Percentiles rank a stretch among this genome's conserved stretches.
phyloP scores from a whole-genome alignment of 1,284 basidiomycete species.

The Rhizopogon parksii region DNA sequence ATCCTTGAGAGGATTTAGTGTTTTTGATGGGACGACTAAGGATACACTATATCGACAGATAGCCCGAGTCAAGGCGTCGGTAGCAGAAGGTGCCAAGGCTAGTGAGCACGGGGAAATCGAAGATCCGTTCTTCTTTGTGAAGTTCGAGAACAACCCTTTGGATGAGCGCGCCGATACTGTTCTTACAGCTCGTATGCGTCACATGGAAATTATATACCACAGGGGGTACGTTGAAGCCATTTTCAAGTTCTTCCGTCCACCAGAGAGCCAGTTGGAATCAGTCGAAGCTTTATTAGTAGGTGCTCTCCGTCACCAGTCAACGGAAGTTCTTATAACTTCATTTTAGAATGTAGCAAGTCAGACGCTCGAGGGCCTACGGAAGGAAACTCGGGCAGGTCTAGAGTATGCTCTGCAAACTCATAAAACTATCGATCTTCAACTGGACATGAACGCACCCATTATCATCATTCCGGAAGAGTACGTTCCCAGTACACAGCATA shows the following conservation, averaged over 20 bases:
- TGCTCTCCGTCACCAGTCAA: conserved; percentile 6
- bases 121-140: conserved; percentile 89
- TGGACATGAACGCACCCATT: conserved; percentile 96
- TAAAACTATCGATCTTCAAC: conserved; percentile 92
- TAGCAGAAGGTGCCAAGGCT: conserved; percentile 3
- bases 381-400: conserved; percentile 91
- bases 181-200: conserved; percentile 85
- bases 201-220: conserved; percentile 98
- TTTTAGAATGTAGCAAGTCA: conserved; percentile 85
- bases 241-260: conserved; percentile 90
- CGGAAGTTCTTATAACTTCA: conserved; percentile 11
- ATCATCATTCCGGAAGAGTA: conserved; percentile 96
- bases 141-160: conserved; percentile 90
- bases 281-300: conserved; percentile 81
- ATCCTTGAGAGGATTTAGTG: conserved; percentile 82
- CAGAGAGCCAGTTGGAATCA: conserved; percentile 92
- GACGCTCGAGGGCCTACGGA: conserved; percentile 90
- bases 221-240: conserved; percentile 91
- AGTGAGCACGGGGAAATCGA: conserved; percentile 30
- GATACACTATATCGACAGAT: conserved; percentile 88
- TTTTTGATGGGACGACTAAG: conserved; percentile 87
- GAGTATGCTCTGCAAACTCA: conserved; percentile 91
- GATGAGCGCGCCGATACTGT: conserved; percentile 92
- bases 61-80: conserved; percentile 77
- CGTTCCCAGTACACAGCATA: conserved; percentile 17